These are phyloP conservation scores for Massarina eburnea DNA, from an alignment of 2,329 filamentous ascomycete species.

Conservation along the genomic window DNA sequence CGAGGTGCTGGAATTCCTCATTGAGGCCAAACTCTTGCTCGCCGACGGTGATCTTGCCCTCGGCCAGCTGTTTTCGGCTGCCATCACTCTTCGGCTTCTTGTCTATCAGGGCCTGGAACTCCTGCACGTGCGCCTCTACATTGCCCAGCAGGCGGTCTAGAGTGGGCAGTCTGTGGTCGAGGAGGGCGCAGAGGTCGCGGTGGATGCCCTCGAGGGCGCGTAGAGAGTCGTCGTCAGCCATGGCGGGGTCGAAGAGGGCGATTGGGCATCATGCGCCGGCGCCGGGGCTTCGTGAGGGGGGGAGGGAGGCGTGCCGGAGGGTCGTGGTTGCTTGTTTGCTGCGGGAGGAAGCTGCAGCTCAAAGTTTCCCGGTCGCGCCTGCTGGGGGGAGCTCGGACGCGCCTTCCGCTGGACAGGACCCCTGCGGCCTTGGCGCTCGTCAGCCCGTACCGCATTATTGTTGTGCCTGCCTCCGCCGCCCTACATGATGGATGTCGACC, in stretches of 20 bases:
- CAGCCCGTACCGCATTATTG: slow-evolving; percentile 22
- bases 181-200: slow-evolving; percentile 77
- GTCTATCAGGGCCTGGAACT: slow-evolving; percentile 72
- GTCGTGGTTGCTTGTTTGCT: slow-evolving; percentile 24
- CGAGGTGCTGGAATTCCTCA: slow-evolving; percentile 81
- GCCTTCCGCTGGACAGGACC: slow-evolving; percentile 14
- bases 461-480: too few relatives aligned
- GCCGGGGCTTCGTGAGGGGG: neutral
- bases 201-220: slow-evolving; percentile 82
- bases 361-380: slow-evolving; percentile 30
- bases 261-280: slow-evolving; percentile 35
- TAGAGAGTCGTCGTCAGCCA: slow-evolving; percentile 74
- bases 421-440: slow-evolving; percentile 9
- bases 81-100: slow-evolving; percentile 73
- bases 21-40: slow-evolving; percentile 79
- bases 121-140: slow-evolving; percentile 66
- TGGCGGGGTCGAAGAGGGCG: slow-evolving; percentile 41
- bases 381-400: slow-evolving; percentile 24
- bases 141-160: slow-evolving; percentile 67
- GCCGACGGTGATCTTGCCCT: slow-evolving; percentile 62
- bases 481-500: too few relatives aligned
- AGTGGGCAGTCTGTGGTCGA: slow-evolving; percentile 69
- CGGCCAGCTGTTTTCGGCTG: slow-evolving; percentile 67
- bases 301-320: neutral
- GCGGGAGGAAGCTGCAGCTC: slow-evolving; percentile 19